phyloP scores from a whole-genome alignment of 2,329 filamentous ascomycete species.

The Botrytis galanthina region DNA sequence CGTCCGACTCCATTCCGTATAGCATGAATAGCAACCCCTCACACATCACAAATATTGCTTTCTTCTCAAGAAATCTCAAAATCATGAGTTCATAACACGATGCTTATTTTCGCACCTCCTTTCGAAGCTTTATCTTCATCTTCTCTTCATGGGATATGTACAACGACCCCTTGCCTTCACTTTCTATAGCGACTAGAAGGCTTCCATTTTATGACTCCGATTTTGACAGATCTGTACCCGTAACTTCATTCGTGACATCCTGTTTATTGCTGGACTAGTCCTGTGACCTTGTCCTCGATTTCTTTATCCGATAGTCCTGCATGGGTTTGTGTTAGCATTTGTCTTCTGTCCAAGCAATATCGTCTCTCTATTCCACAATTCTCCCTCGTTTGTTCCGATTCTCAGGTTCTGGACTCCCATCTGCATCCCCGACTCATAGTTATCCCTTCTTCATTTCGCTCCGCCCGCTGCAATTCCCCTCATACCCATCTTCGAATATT shows the following conservation, averaged over 20 bases:
- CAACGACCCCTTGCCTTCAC: not conserved
- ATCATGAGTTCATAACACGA: not conserved
- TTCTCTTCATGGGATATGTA: conserved; percentile 17
- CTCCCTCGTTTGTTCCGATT: conserved; percentile 27
- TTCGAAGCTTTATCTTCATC: not conserved
- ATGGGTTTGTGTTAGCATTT: not conserved
- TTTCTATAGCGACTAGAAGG: not conserved
- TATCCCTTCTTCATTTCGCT: not conserved
- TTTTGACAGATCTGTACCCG: not conserved
- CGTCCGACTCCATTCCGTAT: not conserved
- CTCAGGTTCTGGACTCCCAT: too few species aligned
- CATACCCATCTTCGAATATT: not conserved
- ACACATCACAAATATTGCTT: not conserved
- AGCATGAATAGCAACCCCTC: not conserved
- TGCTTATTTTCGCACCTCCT: conserved; percentile 1
- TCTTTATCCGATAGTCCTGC: conserved; percentile 67
- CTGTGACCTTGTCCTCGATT: conserved; percentile 44
- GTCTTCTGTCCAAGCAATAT: too few species aligned
- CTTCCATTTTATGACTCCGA: not conserved
- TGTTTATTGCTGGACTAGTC: conserved; percentile 17
- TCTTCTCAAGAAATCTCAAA: not conserved
- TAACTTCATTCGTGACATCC: not conserved
- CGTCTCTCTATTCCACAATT: not conserved
- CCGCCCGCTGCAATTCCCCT: not conserved
- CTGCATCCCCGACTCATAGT: not conserved